A percentile compares a stretch with the other conserved stretches of the same genome.
phyloP scores from a whole-genome alignment of 169 alveolate species.

The Eimeria necatrix region DNA sequence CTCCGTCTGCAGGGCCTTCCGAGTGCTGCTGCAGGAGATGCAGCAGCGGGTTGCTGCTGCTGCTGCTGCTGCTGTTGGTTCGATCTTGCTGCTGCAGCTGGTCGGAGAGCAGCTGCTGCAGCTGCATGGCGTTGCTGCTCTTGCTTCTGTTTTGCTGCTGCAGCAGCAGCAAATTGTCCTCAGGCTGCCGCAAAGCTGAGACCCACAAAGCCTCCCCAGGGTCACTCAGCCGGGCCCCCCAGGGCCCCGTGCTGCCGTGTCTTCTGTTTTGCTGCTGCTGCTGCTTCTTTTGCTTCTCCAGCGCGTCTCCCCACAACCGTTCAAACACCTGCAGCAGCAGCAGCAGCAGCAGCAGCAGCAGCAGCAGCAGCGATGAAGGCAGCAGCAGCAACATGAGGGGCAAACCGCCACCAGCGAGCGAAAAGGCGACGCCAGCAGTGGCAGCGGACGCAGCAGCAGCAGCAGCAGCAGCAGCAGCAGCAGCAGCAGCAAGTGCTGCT shows the following conservation, averaged over 20 bases:
- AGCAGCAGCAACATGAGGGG: background rate
- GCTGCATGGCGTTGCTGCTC: slow-evolving; percentile 1
- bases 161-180: background rate
- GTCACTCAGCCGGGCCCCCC: slow-evolving; percentile 54
- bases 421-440: background rate
- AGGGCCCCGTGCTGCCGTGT: background rate
- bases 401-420: background rate
- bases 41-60: background rate
- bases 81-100: background rate
- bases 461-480: background rate
- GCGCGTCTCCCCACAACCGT: slow-evolving; percentile 30
- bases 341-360: slow-evolving; percentile 7
- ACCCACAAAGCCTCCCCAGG: slow-evolving; percentile 48
- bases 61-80: background rate
- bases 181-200: slow-evolving; percentile 1
- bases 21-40: background rate
- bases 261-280: background rate
- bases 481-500: background rate
- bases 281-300: slow-evolving; percentile 26
- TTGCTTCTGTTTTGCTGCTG: slow-evolving; percentile 1
- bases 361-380: background rate
- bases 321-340: slow-evolving; percentile 56
- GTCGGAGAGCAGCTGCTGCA: background rate
- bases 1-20: too few relatives aligned
- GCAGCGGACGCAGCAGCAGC: background rate